Conservation (phyloP, 2,329 filamentous ascomycete species). For the Pezicula radicicola region DNA sequence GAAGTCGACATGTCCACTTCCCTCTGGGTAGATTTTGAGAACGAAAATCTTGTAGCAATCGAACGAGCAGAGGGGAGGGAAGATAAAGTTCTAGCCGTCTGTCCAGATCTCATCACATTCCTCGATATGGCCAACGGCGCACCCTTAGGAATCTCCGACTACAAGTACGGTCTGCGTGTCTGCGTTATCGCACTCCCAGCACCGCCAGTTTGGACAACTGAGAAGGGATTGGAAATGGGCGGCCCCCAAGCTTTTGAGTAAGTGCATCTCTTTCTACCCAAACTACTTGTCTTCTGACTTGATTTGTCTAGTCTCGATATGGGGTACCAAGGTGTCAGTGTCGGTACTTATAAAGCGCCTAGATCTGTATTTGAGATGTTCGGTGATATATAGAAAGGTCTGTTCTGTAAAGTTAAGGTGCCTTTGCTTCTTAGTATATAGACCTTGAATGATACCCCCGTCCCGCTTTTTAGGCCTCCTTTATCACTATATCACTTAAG, state of each 20-base stretch:
- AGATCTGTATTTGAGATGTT: constrained; percentile 28
- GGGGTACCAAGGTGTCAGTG: constrained; percentile 18
- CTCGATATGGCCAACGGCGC: constrained; percentile 44
- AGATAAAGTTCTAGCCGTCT: constrained; percentile 20
- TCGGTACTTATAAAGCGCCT: constrained; percentile 19
- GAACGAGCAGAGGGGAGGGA: constrained; percentile 12
- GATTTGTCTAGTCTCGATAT: constrained; percentile 16
- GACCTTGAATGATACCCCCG: no score
- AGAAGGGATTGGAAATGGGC: constrained; percentile 35
- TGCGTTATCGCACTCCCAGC: constrained; percentile 47
- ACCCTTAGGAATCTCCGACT: constrained; percentile 46
- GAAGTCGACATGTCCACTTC: not conserved
- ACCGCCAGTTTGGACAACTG: constrained; percentile 45
- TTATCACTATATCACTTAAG: no score
- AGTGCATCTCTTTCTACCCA: not conserved
- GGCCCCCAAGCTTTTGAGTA: constrained; percentile 39
- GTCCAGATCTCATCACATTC: constrained; percentile 29
- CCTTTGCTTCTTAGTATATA: no score
- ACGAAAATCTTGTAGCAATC: constrained; percentile 26
- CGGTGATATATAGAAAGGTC: not conserved
- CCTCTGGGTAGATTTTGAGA: constrained; percentile 26
- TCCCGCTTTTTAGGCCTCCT: no score
- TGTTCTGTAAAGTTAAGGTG: no score
- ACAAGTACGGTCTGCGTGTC: constrained; percentile 48
- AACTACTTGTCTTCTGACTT: constrained; percentile 1